Evolutionary conservation across 2,329 filamentous ascomycete species (phyloP), one percentile per base, ranked within the genome.

Genomic region (Calonectria naviculata): DNA sequence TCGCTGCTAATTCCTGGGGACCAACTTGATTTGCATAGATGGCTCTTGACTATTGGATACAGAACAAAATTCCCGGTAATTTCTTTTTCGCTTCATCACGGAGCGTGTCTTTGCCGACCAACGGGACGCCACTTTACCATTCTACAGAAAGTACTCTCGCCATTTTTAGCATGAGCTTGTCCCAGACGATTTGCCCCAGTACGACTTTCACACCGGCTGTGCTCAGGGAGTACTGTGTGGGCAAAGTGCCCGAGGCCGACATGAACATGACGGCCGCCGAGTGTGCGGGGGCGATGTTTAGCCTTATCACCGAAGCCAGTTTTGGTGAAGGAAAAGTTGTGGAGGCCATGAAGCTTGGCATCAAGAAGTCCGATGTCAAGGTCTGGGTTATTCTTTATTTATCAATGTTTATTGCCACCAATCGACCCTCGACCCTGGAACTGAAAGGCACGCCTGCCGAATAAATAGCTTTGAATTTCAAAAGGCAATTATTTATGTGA

Each of bases 31-130:
- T 65, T 31, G 36, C 63, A 24, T 34, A 56, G 10, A 65, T 65
- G n/a, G 49, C 63, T n/a, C 54, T 65, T 19, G 63, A 46, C 26
- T 56, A 56, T 34, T 65, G 47, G 63, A 36, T 46, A 26, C 17
- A 65, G 26, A 34, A 56, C 7, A 21, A 42, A 19, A 29, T 44
- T 6, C 12, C 24, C 1, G 56, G 21, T 10, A 61, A 61, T 42
- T 42, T 54, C 10, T 10, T 54, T 3, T 31, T 54, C 6, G 36
- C 24, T 17, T 61, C 56, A 19, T 61, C 56, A 17, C 36, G 42
- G 19, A 42, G 52, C 17, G 29, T 29, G 4, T 56, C 36, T 56
- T 29, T 56, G 29, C 52, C 52, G 9, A 56, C 29, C 2, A 56
- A 36, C 19, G 52, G 52, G 6, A 56, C 52, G 13, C 29, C 29